Base-by-base conservation (phyloP, 768 basidiomycete species). In the Termitomyces sp. region DNA sequence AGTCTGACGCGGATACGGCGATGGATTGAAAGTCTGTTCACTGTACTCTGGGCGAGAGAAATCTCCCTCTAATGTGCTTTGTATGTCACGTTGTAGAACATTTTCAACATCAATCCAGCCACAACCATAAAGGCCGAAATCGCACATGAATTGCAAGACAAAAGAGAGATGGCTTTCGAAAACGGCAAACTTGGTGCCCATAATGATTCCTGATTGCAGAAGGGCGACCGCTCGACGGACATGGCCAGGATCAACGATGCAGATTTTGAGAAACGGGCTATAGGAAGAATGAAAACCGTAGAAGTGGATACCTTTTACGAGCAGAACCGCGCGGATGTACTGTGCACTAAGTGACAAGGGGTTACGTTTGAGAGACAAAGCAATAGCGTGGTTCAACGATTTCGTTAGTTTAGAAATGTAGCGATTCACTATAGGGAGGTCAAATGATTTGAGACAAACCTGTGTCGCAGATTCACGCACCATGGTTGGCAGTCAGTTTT, bases 281-380 rank as follows among this genome's bases (percentile, higher is more conserved):
- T 93, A 89, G 27, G 85, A 82, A 11, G 87, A 76, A 68, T 93
- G 89, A 68, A 94, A 98, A 9, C 97, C 95, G 70, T 98, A 98
- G 71, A 98, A 97, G 66, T 89, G 88, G 17, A 94, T 75, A n/a
- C 94, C 97, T 72, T 98, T 98, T 60, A 94, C 91, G 50, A 95
- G 77, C 46, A 92, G 67, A 40, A 97, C 79, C 23, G 86, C 86
- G 14, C 91, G 88, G 57, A 91, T 76, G 65, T 79, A 87, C 62
- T 80, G 81, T 17, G 83, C 79, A 44, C 74, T 79, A 5, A 73
- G 70, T 1, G 82, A 82, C 9, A 77, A 65, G 0, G 88, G 88
- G 55, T 89, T 83, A 27, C 85, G 85, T 65, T 86, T 87, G 62
- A 93, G 70, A 4, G 92, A 91, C 45, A 93, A 71, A 1, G 88